phyloP scores from a whole-genome alignment of 2,329 filamentous ascomycete species.

The Plectosphaerella cucumerina region DNA sequence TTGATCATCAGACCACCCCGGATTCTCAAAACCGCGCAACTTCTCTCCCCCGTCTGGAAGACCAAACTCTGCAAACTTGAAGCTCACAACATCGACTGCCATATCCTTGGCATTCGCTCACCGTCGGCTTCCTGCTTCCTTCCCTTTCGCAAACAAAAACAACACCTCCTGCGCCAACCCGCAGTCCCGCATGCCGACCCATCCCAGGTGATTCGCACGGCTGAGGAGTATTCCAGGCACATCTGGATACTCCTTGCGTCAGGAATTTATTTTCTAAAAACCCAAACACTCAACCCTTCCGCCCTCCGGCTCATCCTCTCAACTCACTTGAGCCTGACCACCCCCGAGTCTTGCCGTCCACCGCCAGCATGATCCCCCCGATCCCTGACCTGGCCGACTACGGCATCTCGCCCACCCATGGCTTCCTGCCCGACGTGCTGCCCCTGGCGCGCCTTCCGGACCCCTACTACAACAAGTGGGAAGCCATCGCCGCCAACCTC shows the following conservation, averaged over 20 bases:
- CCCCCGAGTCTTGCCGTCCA: neutral
- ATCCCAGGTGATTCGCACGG: conserved; percentile 37
- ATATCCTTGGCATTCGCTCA: no score
- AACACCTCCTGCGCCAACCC: neutral
- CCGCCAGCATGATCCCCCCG: conserved; percentile 48
- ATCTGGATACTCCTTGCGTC: conserved; percentile 63
- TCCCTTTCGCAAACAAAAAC: neutral
- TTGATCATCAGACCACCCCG: no score
- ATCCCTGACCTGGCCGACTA: conserved; percentile 69
- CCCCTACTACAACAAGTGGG: conserved; percentile 93
- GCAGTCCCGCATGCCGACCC: neutral
- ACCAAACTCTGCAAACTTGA: no score
- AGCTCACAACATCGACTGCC: no score
- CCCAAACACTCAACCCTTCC: neutral
- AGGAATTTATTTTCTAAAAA: conserved; percentile 29
- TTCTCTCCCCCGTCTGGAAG: no score
- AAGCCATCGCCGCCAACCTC: conserved; percentile 78
- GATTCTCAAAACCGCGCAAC: no score
- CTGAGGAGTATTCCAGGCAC: conserved; percentile 59
- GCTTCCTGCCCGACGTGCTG: conserved; percentile 80
- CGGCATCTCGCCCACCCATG: conserved; percentile 71
- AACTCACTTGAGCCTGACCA: no score
- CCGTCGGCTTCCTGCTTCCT: neutral
- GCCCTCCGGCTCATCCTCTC: neutral
- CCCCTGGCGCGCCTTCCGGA: conserved; percentile 80